These are phyloP conservation scores for Alternaria ventricosa DNA, from an alignment of 2,329 filamentous ascomycete species.

Conservation along the genomic window DNA sequence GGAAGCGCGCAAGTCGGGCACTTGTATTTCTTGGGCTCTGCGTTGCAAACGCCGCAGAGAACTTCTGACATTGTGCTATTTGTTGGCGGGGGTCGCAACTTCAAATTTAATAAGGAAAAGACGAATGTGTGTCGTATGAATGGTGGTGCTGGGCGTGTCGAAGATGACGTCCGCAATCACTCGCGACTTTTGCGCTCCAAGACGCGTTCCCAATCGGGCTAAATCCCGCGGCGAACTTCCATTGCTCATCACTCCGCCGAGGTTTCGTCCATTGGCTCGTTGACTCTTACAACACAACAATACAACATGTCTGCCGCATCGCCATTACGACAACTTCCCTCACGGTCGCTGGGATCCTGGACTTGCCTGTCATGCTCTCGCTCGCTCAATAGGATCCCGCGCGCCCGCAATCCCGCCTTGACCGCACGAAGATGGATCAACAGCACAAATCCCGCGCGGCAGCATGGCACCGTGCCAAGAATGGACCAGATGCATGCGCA, in stretches of 20 bases:
- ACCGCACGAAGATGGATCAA: conserved; percentile 41
- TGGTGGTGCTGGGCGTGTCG: neutral
- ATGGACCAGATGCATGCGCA: conserved; percentile 71
- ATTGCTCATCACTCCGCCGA: conserved; percentile 33
- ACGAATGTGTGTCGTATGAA: too few relatives aligned
- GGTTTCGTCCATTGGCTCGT: conserved; percentile 4
- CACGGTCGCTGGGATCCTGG: conserved; percentile 40
- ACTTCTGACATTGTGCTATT: conserved; percentile 37
- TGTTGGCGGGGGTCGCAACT: rapidly evolving
- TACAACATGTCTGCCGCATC: conserved; percentile 37
- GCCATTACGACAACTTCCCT: conserved; percentile 24
- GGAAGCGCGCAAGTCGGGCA: conserved; percentile 56
- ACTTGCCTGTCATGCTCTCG: conserved; percentile 47
- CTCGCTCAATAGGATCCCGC: conserved; percentile 24
- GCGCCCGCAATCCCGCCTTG: conserved; percentile 25
- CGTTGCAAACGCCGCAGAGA: conserved; percentile 54
- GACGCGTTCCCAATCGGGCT: conserved; percentile 32
- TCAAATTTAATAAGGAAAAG: rapidly evolving
- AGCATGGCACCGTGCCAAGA: conserved; percentile 52
- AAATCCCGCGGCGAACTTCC: conserved; percentile 38
- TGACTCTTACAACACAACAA: conserved; percentile 11
- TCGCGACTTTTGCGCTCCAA: conserved; percentile 9
- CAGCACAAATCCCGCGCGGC: conserved; percentile 35
- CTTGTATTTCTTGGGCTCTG: conserved; percentile 57
- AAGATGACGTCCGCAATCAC: conserved; percentile 7